Base-by-base conservation (phyloP, 306 rosid genomes). In the Quercus mongolica region DNA sequence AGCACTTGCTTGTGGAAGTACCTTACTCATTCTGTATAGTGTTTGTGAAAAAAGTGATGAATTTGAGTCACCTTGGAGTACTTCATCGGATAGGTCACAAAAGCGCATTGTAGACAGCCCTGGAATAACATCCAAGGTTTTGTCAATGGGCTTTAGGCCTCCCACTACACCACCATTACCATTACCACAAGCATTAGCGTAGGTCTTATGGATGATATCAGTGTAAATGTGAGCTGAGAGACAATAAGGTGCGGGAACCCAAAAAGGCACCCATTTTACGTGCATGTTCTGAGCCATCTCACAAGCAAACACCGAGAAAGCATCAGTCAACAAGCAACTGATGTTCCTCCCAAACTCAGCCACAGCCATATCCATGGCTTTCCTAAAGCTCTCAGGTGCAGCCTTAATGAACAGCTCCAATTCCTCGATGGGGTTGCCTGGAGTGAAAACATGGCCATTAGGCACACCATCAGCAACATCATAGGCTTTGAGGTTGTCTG, bases 201-300 rank as follows among this genome's bases (percentile, higher is more conserved):
- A 52, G 1, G 46, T 23, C 10, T 71, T 7, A 31, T 77, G 85
- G 19, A 90, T 83, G 10, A 76, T 21, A 4, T 78, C 63, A 5
- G 83, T 82, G 46, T 88, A 6, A 3, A 88, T 72, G 76, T 77
- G 87, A 12, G 85, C 83, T 9, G 83, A 77, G 55, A 90, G 79
- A 14, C 73, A 18, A 15, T 21, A 56, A 2, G 92, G 74, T 6
- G 71, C 3, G 1, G 87, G 67, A 14, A 54, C 0, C 92, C 88
- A 88, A 56, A 87, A 19, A 0, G 85, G 57, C 11, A 91, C 17
- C 91, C 92, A 91, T 1, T 89, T 88, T 26, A 91, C 86, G 26
- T 65, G 20, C 1, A 84, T 59, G 3, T 71, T 8, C 3, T 82
- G 78, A 52, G 91, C 86, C 17, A 85, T 20, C 10, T 4, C 1